These are phyloP conservation scores for Penicillium sp. DNA, from an alignment of 2,329 filamentous ascomycete genomes.

Conservation along the genomic window DNA sequence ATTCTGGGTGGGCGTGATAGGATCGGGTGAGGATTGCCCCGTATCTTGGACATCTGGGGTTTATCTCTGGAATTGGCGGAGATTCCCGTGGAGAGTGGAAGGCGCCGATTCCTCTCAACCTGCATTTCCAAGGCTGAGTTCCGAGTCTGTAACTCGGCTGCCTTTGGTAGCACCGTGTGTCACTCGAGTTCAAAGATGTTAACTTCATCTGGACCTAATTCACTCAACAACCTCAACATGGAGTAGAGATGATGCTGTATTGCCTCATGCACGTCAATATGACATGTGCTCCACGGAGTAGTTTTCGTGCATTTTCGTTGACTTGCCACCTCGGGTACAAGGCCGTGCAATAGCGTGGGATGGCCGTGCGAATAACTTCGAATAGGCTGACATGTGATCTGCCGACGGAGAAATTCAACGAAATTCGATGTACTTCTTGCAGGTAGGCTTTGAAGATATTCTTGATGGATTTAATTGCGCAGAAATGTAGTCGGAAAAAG, in stretches of 20 bases:
- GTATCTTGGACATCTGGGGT: conserved; percentile 14
- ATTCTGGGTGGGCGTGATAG: background rate
- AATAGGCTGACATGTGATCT: background rate
- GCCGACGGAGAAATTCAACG: background rate
- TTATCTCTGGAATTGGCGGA: conserved; percentile 12
- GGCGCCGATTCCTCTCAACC: conserved; percentile 15
- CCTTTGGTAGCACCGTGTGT: too few species aligned
- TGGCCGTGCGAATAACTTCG: background rate
- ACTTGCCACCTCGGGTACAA: conserved; percentile 2
- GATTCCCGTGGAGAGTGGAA: conserved; percentile 12
- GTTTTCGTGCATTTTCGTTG: conserved; percentile 1
- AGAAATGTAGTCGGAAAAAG: too few species aligned
- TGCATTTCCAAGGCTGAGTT: too few species aligned
- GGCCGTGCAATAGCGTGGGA: background rate
- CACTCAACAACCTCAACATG: too few species aligned
- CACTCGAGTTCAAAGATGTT: too few species aligned
- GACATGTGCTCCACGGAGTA: background rate
- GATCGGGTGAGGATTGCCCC: background rate
- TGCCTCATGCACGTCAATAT: background rate
- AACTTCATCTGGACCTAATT: too few species aligned
- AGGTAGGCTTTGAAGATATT: too few species aligned
- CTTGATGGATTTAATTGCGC: too few species aligned
- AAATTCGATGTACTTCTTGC: background rate
- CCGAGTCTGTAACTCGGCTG: too few species aligned
- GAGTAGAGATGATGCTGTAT: background rate